Evolutionary conservation across 73 alveolate species (phyloP).

Genomic region (Stentor roeselii): DNA sequence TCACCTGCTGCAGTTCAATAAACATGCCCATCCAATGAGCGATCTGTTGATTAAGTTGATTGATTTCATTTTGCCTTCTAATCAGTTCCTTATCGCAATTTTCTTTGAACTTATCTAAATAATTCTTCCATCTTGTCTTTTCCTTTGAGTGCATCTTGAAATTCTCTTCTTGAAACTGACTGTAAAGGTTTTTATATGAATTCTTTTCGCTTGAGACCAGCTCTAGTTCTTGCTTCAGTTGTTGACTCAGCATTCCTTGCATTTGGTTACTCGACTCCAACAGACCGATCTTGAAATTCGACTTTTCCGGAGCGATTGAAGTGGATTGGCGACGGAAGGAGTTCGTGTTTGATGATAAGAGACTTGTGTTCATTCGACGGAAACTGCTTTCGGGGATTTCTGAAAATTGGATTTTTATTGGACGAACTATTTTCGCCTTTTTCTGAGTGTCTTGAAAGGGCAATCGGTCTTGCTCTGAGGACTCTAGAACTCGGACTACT

Average conservation of each 20-base stretch:
- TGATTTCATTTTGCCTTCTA: constrained; percentile 35
- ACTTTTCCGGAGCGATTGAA: background rate
- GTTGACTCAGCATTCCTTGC: background rate
- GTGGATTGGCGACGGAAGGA: background rate
- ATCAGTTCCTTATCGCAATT: constrained; percentile 32
- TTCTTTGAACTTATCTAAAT: constrained; percentile 37
- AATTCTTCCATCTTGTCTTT: constrained; percentile 33
- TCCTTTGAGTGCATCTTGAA: constrained; percentile 11
- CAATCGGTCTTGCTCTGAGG: background rate
- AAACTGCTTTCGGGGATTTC: background rate
- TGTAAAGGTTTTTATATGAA: background rate
- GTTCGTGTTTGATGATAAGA: too few species aligned
- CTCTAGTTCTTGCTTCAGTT: background rate
- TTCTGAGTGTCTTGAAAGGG: background rate
- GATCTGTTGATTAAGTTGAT: constrained; percentile 28
- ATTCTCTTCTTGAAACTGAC: background rate
- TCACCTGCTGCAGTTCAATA: constrained; percentile 29
- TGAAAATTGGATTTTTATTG: background rate
- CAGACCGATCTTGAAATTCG: background rate
- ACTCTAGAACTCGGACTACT: background rate
- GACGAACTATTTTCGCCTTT: background rate
- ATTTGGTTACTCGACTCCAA: background rate
- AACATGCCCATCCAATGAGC: constrained; percentile 45
- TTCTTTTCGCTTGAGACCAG: too few species aligned
- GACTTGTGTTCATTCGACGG: background rate